These are phyloP conservation scores for Fusarium falciforme DNA, from an alignment of 2,329 filamentous ascomycete genomes.

Conservation along the genomic window DNA sequence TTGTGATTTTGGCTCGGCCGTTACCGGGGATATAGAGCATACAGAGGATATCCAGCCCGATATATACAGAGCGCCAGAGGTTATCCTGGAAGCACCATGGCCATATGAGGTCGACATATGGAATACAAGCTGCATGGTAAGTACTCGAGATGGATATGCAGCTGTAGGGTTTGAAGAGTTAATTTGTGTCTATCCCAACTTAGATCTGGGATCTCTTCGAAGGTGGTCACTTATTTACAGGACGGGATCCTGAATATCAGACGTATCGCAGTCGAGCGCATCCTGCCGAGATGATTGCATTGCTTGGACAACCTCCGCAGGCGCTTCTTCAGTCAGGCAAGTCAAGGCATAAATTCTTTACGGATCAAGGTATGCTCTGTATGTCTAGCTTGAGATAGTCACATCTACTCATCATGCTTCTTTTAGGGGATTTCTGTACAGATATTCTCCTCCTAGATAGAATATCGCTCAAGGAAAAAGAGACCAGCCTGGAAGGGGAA, in stretches of 20 bases:
- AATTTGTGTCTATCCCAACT: background rate
- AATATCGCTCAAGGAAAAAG: slow-evolving; percentile 50
- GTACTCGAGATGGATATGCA: slow-evolving; percentile 1
- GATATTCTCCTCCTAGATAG: slow-evolving; percentile 35
- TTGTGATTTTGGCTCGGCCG: slow-evolving; percentile 63
- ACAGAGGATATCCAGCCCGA: slow-evolving; percentile 53
- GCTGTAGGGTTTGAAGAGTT: background rate
- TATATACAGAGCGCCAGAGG: slow-evolving; percentile 57
- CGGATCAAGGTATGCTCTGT: slow-evolving; percentile 45
- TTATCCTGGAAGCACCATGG: slow-evolving; percentile 60
- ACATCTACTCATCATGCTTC: background rate
- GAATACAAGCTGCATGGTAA: slow-evolving; percentile 63
- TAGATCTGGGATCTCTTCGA: slow-evolving; percentile 64
- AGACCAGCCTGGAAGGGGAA: slow-evolving; percentile 50
- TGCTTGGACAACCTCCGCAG: slow-evolving; percentile 57
- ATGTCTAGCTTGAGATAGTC: background rate
- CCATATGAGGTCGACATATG: slow-evolving; percentile 62
- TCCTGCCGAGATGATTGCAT: slow-evolving; percentile 59
- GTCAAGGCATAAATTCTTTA: slow-evolving; percentile 52
- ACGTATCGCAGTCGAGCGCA: slow-evolving; percentile 57
- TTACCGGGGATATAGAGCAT: slow-evolving; percentile 49
- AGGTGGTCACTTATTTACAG: slow-evolving; percentile 57
- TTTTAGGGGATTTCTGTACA: slow-evolving; percentile 43
- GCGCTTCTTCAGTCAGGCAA: slow-evolving; percentile 48
- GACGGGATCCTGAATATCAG: slow-evolving; percentile 50